Evolutionary conservation across 2,329 filamentous ascomycete species (phyloP), one percentile per base, ranked within the genome.

Genomic region (Zymoseptoria brevis): DNA sequence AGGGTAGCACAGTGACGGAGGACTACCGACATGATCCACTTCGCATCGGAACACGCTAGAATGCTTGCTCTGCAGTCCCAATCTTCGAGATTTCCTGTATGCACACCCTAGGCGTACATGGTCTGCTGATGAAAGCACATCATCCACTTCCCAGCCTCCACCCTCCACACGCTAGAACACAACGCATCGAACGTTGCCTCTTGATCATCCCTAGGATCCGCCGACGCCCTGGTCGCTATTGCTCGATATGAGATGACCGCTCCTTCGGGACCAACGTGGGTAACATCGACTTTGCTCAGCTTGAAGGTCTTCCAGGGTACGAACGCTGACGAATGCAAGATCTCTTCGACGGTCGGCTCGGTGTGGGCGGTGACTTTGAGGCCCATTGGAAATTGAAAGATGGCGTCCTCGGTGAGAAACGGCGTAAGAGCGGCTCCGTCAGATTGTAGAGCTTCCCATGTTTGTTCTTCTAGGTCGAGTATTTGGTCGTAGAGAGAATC

Each of bases 41-140:
- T 2, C 8, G 7, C 26, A 1, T 29, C 8, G 26, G 4, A 8
- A 29, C 7, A 8, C 26, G 26, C 26, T 29, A 29, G 26, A 29
- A 6, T 29, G 26, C 8, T 8, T 8, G 26, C 2, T 8, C 26
- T 29, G 26, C 26, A 29, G 8, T 8, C 7, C 26, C 26, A 8
- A 8, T 29, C 26, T 29, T 45, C 11, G 4, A 45, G 16, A 45
- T 13, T 11, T 16, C 35, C 35, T n/a, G 13, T 16, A 16, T 45
- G 13, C 35, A n/a, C 35, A 4, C 35, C 22, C 22, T 24, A 45
- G 16, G 35, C 35, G 4, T 60, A 61, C 64, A 69, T 62, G 5
- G 68, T 69, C 60, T 70, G 68, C 58, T 70, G 67, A 57, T 70
- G 68, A 26, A 69, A 66, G 45, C 63, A 66, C 67, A 70, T 66